These are phyloP conservation scores for Cruciata laevipes DNA, from an alignment of 257 asterid species.

Conservation along the genomic window DNA sequence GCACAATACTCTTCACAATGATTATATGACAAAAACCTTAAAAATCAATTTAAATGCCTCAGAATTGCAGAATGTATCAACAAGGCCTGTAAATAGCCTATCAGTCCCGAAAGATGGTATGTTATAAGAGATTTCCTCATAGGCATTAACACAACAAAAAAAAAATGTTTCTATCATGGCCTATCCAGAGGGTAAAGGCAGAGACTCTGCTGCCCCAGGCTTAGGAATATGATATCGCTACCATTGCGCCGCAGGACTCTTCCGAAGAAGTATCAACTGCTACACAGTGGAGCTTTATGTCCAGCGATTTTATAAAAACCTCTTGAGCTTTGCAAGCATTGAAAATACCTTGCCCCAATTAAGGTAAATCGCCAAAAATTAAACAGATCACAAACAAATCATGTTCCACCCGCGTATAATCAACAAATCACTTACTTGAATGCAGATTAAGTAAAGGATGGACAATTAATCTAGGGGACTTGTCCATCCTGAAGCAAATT, in stretches of 20 bases:
- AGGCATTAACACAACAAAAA: slow-evolving; percentile 16
- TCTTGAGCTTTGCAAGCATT: slow-evolving; percentile 18
- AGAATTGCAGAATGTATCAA: slow-evolving; percentile 65
- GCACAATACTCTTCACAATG: slow-evolving; percentile 2
- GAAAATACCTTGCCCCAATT: slow-evolving; percentile 17
- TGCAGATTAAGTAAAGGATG: slow-evolving; percentile 23
- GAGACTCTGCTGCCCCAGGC: slow-evolving; percentile 52
- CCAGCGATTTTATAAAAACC: slow-evolving; percentile 8
- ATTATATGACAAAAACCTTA: too few species aligned
- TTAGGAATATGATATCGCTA: slow-evolving; percentile 42
- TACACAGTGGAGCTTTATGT: slow-evolving; percentile 14
- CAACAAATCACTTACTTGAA: slow-evolving; percentile 15
- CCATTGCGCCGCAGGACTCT: slow-evolving; percentile 23
- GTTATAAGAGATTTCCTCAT: slow-evolving; percentile 34
- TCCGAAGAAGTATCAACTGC: slow-evolving; percentile 15
- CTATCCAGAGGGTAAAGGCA: slow-evolving; percentile 52
- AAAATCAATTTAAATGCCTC: slow-evolving; percentile 32
- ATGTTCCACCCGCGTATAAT: slow-evolving; percentile 23
- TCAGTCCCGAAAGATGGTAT: slow-evolving; percentile 92
- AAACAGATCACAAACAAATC: background rate
- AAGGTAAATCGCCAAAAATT: slow-evolving; percentile 5
- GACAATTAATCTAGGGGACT: slow-evolving; percentile 11
- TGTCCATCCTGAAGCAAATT: slow-evolving; percentile 14
- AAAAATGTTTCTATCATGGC: slow-evolving; percentile 62
- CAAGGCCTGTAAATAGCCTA: slow-evolving; percentile 39